Conservation (phyloP, 768 basidiomycete species). For the Atractiella rhizophila region DNA sequence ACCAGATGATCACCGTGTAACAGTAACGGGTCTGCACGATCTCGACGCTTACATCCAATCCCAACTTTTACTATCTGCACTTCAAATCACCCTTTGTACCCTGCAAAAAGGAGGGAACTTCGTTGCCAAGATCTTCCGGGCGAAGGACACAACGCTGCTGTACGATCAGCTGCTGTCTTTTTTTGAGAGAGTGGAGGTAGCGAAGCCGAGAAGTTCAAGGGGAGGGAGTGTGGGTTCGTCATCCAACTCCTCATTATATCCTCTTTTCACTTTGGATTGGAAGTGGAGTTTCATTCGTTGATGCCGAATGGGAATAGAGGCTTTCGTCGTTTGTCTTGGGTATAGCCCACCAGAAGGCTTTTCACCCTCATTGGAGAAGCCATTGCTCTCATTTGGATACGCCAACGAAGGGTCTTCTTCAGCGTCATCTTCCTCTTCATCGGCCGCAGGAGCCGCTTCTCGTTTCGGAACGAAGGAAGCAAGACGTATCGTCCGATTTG, state of each 20-base stretch:
- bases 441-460: no score
- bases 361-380: slow-evolving; percentile 12
- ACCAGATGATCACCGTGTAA: neutral
- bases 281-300: neutral
- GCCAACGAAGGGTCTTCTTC: neutral
- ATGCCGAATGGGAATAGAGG: slow-evolving; percentile 20
- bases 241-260: neutral
- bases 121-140: slow-evolving; percentile 27
- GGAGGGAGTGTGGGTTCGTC: neutral
- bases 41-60: slow-evolving; percentile 28
- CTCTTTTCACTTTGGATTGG: neutral
- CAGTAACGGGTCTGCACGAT: slow-evolving; percentile 27
- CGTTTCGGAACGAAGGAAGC: slow-evolving; percentile 12
- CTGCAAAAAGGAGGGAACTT: slow-evolving; percentile 24
- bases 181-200: slow-evolving; percentile 24
- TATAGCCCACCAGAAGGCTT: slow-evolving; percentile 18
- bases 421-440: slow-evolving; percentile 1
- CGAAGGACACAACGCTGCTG: slow-evolving; percentile 21
- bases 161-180: slow-evolving; percentile 23
- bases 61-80: slow-evolving; percentile 25
- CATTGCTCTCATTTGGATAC: slow-evolving; percentile 13
- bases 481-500: slow-evolving; percentile 16
- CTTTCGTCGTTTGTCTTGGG: slow-evolving; percentile 25
- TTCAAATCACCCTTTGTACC: slow-evolving; percentile 24
- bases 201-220: slow-evolving; percentile 25